Evolutionary conservation across 768 basidiomycete species (phyloP).

Genomic region (Kwoniella newhampshirensis): DNA sequence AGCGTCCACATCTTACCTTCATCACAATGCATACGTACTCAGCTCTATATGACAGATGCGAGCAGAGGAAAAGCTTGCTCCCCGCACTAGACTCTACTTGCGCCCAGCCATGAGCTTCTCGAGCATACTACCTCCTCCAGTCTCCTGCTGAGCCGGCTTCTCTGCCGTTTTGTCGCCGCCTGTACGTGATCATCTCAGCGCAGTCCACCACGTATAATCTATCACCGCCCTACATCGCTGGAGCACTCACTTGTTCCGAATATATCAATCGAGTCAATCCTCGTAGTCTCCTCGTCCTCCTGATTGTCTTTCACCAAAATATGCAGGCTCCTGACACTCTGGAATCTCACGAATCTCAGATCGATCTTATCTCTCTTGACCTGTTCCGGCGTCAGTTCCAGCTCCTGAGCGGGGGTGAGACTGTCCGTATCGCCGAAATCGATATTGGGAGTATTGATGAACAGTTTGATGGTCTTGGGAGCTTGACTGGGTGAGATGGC

Average conservation of each 20-base stretch:
- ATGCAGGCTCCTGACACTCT: conserved; percentile 49
- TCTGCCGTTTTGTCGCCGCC: conserved; percentile 9
- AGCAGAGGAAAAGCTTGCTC: no score
- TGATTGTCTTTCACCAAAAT: conserved; percentile 53
- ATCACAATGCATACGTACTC: no score
- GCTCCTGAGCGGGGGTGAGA: conserved; percentile 46
- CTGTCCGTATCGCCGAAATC: conserved; percentile 50
- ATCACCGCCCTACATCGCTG: no score
- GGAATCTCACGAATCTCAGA: conserved; percentile 53
- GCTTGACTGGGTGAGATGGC: conserved; percentile 46
- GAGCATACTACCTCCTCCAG: conserved; percentile 4
- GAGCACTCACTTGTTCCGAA: conserved; percentile 47
- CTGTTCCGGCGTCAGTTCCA: conserved; percentile 45
- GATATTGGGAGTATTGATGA: conserved; percentile 49
- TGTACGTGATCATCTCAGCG: not conserved
- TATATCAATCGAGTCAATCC: conserved; percentile 53
- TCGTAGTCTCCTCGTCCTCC: conserved; percentile 53
- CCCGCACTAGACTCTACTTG: no score
- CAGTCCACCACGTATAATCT: no score
- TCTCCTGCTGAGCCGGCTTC: not conserved
- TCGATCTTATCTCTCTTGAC: conserved; percentile 49
- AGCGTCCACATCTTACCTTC: no score
- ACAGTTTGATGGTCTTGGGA: conserved; percentile 52
- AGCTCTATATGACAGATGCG: no score
- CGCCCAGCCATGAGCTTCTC: conserved; percentile 9